Conservation (phyloP, 1,139 yeast species). For the Suhomyces terraborum region DNA sequence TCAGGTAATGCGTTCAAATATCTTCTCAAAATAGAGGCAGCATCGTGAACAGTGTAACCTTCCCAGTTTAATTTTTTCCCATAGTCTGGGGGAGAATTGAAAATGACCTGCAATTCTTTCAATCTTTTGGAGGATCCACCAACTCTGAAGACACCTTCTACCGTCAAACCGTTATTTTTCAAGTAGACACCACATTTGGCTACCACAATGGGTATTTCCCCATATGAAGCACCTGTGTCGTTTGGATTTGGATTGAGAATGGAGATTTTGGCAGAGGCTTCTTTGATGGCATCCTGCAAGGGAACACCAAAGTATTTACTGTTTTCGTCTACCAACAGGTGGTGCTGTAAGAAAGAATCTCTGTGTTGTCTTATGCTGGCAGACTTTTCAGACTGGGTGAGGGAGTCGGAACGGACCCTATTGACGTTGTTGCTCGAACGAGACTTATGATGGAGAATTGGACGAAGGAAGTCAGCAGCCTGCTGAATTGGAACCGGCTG, state of each 20-base stretch:
- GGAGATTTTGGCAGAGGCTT: conserved; percentile 76
- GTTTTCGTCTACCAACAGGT: conserved; percentile 48
- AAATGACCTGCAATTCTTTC: conserved; percentile 78
- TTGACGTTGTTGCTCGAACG: conserved; percentile 52
- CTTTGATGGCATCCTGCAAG: conserved; percentile 64
- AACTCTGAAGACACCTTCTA: conserved; percentile 91
- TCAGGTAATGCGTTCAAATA: conserved; percentile 88
- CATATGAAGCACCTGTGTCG: conserved; percentile 65
- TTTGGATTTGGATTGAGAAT: conserved; percentile 53
- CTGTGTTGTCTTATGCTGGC: conserved; percentile 53
- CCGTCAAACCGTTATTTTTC: conserved; percentile 71
- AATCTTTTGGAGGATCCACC: conserved; percentile 91
- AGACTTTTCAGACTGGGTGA: conserved; percentile 35
- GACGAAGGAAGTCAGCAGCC: conserved; percentile 43
- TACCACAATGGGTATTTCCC: conserved; percentile 83
- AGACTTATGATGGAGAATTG: conserved; percentile 51
- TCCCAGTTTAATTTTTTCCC: conserved; percentile 91
- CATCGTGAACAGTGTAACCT: conserved; percentile 96
- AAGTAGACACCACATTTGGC: conserved; percentile 91
- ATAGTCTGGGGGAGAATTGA: conserved; percentile 84
- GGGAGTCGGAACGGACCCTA: conserved; percentile 42
- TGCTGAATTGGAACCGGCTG: conserved; percentile 12
- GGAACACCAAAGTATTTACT: conserved; percentile 83
- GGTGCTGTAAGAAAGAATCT: conserved; percentile 53
- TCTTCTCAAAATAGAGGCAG: conserved; percentile 85